Base-by-base conservation (phyloP, 2,329 filamentous ascomycete genomes). In the Lecanicillium sp. region DNA sequence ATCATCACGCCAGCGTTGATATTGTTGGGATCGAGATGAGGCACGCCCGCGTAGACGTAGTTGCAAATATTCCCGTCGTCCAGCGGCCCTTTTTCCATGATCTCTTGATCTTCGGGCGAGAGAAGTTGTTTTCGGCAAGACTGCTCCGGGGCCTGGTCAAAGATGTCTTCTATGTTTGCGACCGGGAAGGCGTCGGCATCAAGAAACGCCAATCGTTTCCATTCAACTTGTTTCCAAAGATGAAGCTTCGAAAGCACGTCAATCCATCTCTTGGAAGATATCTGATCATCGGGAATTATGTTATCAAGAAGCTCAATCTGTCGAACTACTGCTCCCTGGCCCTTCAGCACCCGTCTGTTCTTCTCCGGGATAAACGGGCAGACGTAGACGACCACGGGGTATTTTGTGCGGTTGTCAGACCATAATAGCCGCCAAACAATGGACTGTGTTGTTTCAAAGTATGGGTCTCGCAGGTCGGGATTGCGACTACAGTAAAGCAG, bases 41-140 rank as follows among this genome's bases (percentile, higher is more conserved):
- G 19, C 19, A 40, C 38, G 23, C 38, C 38, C 17, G 38, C 38
- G 38, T 40, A 40, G 38, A 40, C 38, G 21, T 40, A 40, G 26
- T 40, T 15, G 20, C 38, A 40, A n/a, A 40, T 26, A 10, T 40
- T 27, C n/a, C 19, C 26, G 9, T 38, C 38, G 19, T 17, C 38
- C 19, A n/a, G 23, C 23, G 21, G 15, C 14, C 32, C 32, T 6
- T 35, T 17, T 17, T 35, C 19, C 14, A 17, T 17, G 11, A 35
- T 35, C 4, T 14, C 32, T 5, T 14, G 14, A 6, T 35, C 32
- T 17, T 35, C 32, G 19, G 32, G 32, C 14, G 14, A n/a, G 14
- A 35, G 32, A 14, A 35, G 12, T 35, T 35, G 14, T 17, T 35
- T 35, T 6, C 5, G 5, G 32, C 32, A 35, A 6, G n/a, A 17